Evolutionary conservation across 75 land plant species (phyloP), one percentile per base, ranked within the genome.

Genomic region (Isoetes taiwanensis): DNA sequence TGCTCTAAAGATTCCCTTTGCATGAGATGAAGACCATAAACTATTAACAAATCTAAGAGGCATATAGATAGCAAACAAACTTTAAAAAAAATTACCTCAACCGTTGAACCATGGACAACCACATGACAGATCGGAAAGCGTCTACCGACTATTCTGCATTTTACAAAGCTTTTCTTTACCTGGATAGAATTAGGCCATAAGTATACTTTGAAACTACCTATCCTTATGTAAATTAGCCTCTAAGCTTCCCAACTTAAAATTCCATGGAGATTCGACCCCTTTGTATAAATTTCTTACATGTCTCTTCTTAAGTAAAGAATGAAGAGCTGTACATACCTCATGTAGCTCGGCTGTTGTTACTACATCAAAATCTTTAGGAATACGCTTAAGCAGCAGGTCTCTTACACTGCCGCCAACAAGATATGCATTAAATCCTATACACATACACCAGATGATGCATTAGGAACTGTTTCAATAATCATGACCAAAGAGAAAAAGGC

Each of bases 401-500:
- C 98, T 76, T 30, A 91, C 94, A 79, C 98, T 83, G 43, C 97
- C 98, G 58, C 98, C 98, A 34, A 91, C 98, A 57, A 91, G 77
- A 66, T 83, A 91, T 20, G 79, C 75, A 30, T 69, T 72, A 64
- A 63, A 73, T 8, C 98, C 97, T 91, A 78, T 69, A 63, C 3
- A 25, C 11, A n/a, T 27, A 70, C 23, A 20, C 28, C 30, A 17
- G 27, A 30, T 19, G 68, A 5, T 10, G 29, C 40, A 27, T 35
- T 17, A 33, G 21, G 32, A 32, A n/a, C 29, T 30, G 6, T 28
- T 17, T 17, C 6, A n/a, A n/a, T 1, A 28, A 37, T 12, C 46
- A 29, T 40, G 10, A 21, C 24, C 21, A 42, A 58, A 12, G 1
- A 2, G 9, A 56, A 23, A n/a, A 23, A 12, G 34, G 28, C 32